Evolutionary conservation across 2,329 filamentous ascomycete genomes (phyloP).

Genomic region (Gyromitra esculenta): DNA sequence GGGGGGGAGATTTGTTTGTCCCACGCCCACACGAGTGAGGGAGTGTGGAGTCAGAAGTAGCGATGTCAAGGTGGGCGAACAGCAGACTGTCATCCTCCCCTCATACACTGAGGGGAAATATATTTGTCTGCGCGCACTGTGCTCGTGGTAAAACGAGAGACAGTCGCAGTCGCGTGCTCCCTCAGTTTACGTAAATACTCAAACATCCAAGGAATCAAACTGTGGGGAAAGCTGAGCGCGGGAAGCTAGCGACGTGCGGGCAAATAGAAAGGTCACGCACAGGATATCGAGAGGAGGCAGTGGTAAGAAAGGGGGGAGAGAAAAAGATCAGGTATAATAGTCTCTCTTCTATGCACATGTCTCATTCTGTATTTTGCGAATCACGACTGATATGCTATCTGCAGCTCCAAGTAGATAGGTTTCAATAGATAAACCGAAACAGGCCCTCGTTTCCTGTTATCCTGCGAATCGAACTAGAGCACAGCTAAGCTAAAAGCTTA

Average conservation of each 20-base stretch:
- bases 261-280: slow-evolving; percentile 28
- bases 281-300: neutral
- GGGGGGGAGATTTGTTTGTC: neutral
- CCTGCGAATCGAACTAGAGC: slow-evolving; percentile 9
- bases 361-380: slow-evolving; percentile 26
- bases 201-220: slow-evolving; percentile 28
- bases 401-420: slow-evolving; percentile 6
- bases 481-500: slow-evolving; percentile 27
- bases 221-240: slow-evolving; percentile 17
- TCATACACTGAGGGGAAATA: slow-evolving; percentile 3
- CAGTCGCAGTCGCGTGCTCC: slow-evolving; percentile 37
- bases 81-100: neutral
- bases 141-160: slow-evolving; percentile 14
- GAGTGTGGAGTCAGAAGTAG: slow-evolving; percentile 30
- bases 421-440: slow-evolving; percentile 24
- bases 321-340: slow-evolving; percentile 13
- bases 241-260: slow-evolving; percentile 17
- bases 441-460: slow-evolving; percentile 10
- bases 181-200: slow-evolving; percentile 42
- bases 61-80: neutral
- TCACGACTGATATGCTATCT: slow-evolving; percentile 37
- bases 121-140: neutral
- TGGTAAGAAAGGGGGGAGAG: slow-evolving; percentile 27
- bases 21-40: slow-evolving; percentile 34
- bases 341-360: slow-evolving; percentile 32